These are phyloP conservation scores for Collybia mongolica DNA, from an alignment of 768 basidiomycete species.

Conservation along the genomic window DNA sequence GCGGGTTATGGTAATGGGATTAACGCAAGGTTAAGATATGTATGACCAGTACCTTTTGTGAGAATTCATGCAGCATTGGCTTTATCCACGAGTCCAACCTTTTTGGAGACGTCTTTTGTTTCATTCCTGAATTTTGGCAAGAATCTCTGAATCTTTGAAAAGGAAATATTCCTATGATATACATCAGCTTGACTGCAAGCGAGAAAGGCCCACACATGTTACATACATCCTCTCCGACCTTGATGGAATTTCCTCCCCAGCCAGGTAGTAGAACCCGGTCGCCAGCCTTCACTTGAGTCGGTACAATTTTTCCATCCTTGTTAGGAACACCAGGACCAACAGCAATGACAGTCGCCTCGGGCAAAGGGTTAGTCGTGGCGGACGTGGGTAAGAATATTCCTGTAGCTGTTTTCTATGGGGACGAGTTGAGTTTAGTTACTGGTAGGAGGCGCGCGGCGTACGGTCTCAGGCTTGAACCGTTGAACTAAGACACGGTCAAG, in stretches of 20 bases:
- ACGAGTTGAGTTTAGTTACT: background rate
- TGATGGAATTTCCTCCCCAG: constrained; percentile 96
- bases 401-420: constrained; percentile 87
- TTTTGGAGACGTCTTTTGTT: no score
- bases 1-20: no score
- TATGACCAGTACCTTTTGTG: no score
- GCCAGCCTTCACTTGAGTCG: constrained; percentile 79
- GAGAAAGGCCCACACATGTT: no score
- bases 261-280: constrained; percentile 93
- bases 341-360: constrained; percentile 95
- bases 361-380: constrained; percentile 80
- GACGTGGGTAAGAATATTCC: constrained; percentile 97
- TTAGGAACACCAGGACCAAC: constrained; percentile 93
- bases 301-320: constrained; percentile 77
- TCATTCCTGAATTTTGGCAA: constrained; percentile 95
- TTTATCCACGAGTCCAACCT: no score
- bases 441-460: no score
- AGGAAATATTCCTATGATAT: constrained; percentile 81
- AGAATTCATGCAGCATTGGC: no score
- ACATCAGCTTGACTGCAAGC: background rate
- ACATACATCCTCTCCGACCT: constrained; percentile 94
- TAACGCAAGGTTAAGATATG: no score
- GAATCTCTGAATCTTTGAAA: constrained; percentile 88
- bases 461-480: no score
- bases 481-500: no score